These are phyloP conservation scores for Xylaria venustula DNA, from an alignment of 495 filamentous ascomycete species.

Conservation along the genomic window DNA sequence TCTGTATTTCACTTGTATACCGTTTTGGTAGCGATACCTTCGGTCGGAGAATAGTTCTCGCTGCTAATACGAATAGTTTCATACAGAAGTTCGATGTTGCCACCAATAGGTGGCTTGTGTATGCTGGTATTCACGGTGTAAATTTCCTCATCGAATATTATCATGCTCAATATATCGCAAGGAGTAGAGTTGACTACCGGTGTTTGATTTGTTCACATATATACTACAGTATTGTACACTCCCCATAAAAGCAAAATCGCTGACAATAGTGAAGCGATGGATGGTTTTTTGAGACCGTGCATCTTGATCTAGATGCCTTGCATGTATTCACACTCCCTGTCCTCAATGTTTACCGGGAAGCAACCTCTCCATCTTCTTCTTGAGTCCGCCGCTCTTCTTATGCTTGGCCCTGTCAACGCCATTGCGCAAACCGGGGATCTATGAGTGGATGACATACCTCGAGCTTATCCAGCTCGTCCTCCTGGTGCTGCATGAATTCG, in stretches of 20 bases:
- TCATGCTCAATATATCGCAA: no score
- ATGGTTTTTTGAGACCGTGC: not conserved
- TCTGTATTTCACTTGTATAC: no score
- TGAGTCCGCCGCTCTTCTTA: conserved; percentile 21
- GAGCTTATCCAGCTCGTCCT: conserved; percentile 20
- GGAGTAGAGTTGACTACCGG: no score
- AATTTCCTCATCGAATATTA: no score
- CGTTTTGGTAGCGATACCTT: no score
- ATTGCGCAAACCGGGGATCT: not conserved
- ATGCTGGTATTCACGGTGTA: no score
- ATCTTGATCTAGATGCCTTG: not conserved
- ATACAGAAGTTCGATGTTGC: no score
- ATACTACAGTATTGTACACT: not conserved
- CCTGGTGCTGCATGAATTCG: conserved; percentile 29
- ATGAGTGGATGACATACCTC: conserved; percentile 18
- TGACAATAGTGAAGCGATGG: not conserved
- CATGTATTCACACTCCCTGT: not conserved
- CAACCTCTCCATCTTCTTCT: conserved; percentile 25
- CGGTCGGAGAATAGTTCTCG: no score
- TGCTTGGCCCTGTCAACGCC: conserved; percentile 6
- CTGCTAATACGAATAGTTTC: no score
- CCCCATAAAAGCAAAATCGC: not conserved
- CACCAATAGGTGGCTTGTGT: no score
- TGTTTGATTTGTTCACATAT: no score
- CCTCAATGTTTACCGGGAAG: conserved; percentile 26